Conservation (phyloP, 176 grass and related monocot species). For the Carex littledalei region DNA sequence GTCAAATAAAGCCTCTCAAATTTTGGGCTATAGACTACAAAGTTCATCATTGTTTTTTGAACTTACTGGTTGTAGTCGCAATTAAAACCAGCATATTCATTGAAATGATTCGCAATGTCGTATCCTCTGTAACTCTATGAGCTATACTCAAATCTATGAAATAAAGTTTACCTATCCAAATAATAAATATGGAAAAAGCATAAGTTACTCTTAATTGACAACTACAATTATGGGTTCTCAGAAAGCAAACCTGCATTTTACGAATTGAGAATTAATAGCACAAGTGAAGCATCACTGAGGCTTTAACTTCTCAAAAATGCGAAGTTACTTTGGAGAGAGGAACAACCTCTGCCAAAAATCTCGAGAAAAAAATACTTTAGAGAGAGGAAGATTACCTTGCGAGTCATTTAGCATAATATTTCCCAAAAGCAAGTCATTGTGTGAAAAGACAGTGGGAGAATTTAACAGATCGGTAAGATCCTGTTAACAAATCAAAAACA, state of each 20-base stretch:
- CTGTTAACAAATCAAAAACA: slow-evolving; percentile 36
- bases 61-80: slow-evolving; percentile 89
- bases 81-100: slow-evolving; percentile 91
- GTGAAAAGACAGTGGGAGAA: slow-evolving; percentile 64
- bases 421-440: slow-evolving; percentile 98
- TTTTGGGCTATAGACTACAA: neutral
- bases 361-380: neutral
- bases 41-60: slow-evolving; percentile 11
- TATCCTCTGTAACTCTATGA: slow-evolving; percentile 94
- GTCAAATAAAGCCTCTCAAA: neutral
- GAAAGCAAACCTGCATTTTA: neutral
- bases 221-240: neutral
- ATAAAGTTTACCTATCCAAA: slow-evolving; percentile 68
- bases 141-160: slow-evolving; percentile 99
- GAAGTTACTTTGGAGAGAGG: too few relatives aligned
- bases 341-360: too few relatives aligned
- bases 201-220: neutral
- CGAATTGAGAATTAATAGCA: neutral
- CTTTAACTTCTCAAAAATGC: neutral
- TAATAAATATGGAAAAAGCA: slow-evolving; percentile 17
- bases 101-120: slow-evolving; percentile 97
- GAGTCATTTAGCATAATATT: slow-evolving; percentile 92
- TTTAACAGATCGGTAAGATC: slow-evolving; percentile 60
- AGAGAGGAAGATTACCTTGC: slow-evolving; percentile 39
- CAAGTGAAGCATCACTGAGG: neutral